Percentiles rank a stretch among this genome's conserved stretches.
phyloP scores from a whole-genome alignment of 2,329 filamentous ascomycete genomes.

The Lasiodiplodia sp. region DNA sequence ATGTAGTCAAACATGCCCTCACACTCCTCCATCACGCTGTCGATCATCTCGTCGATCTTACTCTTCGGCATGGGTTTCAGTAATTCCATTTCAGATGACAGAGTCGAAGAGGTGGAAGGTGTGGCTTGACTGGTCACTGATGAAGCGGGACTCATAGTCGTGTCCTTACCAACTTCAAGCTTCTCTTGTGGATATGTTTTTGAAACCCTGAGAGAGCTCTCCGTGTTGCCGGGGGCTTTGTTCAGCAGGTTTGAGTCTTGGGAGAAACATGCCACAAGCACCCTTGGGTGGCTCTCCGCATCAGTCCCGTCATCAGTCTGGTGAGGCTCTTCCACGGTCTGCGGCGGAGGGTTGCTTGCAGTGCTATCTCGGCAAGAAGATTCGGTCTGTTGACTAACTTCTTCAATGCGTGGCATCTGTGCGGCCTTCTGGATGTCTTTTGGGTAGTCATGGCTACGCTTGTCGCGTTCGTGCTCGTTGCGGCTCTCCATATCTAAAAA shows the following conservation, averaged over 20 bases:
- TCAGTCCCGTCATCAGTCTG: neutral
- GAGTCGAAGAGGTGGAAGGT: neutral
- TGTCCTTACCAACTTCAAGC: neutral
- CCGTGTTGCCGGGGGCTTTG: no score
- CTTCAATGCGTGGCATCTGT: neutral
- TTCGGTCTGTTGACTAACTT: neutral
- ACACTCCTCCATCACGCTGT: neutral
- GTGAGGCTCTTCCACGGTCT: neutral
- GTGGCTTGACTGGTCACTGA: neutral
- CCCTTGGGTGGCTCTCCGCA: neutral
- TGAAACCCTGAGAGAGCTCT: neutral
- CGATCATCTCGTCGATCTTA: neutral
- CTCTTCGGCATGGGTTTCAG: neutral
- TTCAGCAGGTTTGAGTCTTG: neutral
- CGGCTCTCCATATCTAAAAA: neutral
- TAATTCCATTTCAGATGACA: neutral
- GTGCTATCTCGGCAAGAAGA: neutral
- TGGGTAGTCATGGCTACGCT: neutral
- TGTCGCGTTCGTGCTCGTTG: neutral
- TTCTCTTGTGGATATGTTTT: neutral
- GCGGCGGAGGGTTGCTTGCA: neutral
- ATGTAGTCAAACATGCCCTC: constrained; percentile 5
- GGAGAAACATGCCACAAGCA: neutral
- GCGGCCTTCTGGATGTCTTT: neutral
- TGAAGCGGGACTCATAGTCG: neutral